Base-by-base conservation (phyloP, 2,329 filamentous ascomycete genomes). In the Coleophoma crateriformis region DNA sequence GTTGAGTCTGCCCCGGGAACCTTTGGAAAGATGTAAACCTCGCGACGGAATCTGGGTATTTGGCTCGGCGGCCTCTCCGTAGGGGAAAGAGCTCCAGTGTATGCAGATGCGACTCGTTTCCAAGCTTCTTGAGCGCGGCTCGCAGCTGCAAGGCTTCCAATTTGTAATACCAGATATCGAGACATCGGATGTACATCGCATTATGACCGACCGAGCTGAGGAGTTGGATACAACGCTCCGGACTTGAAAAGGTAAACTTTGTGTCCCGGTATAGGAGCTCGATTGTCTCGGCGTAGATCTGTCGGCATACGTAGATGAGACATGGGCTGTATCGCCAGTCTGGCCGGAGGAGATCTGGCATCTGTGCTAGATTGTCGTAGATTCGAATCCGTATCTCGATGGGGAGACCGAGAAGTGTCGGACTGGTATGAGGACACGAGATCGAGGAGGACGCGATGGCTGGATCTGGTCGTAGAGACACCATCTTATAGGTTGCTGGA, bases 341-440 rank as follows among this genome's bases (percentile, higher is more conserved):
- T n/a, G 13, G 41, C 15, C 41, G 41, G 15, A 44, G 41, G 19
- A 44, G 27, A 44, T 44, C 41, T 2, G 41, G 41, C 41, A 44
- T 44, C 13, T 13, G 20, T 54, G 52, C 32, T 54, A 57, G 20
- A 57, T 54, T 35, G 8, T 40, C 27, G 48, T 56, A 58, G 19
- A 58, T 54, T 14, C 51, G 34, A 10, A 47, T 35, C 37, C 52
- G 52, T 12, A 59, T 37, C 35, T 58, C 57, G n/a, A 46, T 10
- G 27, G 56, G 56, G 12, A 58, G 41, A 8, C 34, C 33, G 39
- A 47, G 33, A 22, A 55, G 41, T 20, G 47, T 34, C 15, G 27
- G 47, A 27, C 33, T n/a, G 19, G 37, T 35, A 14, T 38, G 45
- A 37, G 32, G 40, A 17, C 39, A n/a, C 14, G 12, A 14, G 15